Conservation (phyloP, 257 asterid species). For the Ilex aquifolium region DNA sequence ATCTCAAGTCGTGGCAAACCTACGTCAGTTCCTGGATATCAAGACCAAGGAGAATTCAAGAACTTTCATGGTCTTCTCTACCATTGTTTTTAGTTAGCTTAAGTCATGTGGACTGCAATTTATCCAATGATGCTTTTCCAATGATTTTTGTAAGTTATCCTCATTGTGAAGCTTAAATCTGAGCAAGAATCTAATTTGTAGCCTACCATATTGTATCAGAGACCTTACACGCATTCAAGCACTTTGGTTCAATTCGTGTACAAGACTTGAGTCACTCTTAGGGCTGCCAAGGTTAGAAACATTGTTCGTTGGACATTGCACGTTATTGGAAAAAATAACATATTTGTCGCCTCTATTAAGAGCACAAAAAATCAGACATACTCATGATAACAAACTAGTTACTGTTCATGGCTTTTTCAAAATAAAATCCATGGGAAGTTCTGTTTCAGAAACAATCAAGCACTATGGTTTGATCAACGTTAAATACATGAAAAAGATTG, state of each 20-base stretch:
- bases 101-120: constrained; percentile 15
- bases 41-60: constrained; percentile 7
- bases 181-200: constrained; percentile 13
- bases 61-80: constrained; percentile 8
- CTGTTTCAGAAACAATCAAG: neutral
- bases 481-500: constrained; percentile 6
- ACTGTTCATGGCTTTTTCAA: constrained; percentile 12
- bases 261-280: constrained; percentile 9
- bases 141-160: neutral
- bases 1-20: neutral
- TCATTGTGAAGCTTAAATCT: constrained; percentile 11
- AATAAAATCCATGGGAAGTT: constrained; percentile 8
- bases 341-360: constrained; percentile 2
- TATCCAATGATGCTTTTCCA: constrained; percentile 13
- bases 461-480: constrained; percentile 4
- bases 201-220: constrained; percentile 15
- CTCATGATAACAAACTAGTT: constrained; percentile 2
- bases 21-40: constrained; percentile 4
- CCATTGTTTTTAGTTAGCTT: constrained; percentile 10
- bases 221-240: constrained; percentile 10
- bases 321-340: constrained; percentile 11
- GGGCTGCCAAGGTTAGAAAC: constrained; percentile 9
- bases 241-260: constrained; percentile 7
- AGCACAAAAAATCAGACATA: neutral
- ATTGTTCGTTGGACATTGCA: constrained; percentile 14